Conservation (phyloP, 2,329 filamentous ascomycete genomes). For the Lecanoromycetidae sp. region DNA sequence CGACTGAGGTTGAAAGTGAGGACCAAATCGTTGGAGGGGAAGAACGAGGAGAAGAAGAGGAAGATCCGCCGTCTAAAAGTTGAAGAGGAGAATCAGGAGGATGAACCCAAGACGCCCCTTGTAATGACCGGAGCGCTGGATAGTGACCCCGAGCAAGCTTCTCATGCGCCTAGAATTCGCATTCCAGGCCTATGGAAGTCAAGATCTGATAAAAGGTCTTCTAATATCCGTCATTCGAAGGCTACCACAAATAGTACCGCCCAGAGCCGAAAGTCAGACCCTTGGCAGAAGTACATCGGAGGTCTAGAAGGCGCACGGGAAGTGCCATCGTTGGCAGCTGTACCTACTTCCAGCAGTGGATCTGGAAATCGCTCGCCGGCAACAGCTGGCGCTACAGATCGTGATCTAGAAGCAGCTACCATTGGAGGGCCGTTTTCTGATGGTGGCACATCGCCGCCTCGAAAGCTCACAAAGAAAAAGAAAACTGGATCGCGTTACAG, state of each 20-base stretch:
- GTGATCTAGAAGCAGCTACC: not conserved
- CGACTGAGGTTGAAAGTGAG: not conserved
- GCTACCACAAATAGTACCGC: not conserved
- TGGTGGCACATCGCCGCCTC: not conserved
- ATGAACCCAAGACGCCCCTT: not conserved
- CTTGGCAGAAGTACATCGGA: constrained; percentile 2
- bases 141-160: not conserved
- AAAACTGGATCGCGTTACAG: constrained; percentile 9
- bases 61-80: constrained; percentile 11
- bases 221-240: constrained; percentile 7
- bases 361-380: constrained; percentile 1
- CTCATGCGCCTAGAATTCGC: not conserved
- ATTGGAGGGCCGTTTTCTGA: not conserved
- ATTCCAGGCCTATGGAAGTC: not conserved
- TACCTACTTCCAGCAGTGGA: constrained; percentile 1
- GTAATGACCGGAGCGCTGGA: not conserved
- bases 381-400: not conserved
- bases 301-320: not conserved
- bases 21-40: not conserved
- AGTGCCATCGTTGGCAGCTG: not conserved
- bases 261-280: constrained; percentile 2
- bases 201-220: not conserved
- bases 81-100: not conserved
- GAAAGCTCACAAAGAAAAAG: constrained; percentile 3
- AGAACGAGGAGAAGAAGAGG: constrained; percentile 1